phyloP scores from a whole-genome alignment of 768 basidiomycete species.

The Mycena epipterygia region DNA sequence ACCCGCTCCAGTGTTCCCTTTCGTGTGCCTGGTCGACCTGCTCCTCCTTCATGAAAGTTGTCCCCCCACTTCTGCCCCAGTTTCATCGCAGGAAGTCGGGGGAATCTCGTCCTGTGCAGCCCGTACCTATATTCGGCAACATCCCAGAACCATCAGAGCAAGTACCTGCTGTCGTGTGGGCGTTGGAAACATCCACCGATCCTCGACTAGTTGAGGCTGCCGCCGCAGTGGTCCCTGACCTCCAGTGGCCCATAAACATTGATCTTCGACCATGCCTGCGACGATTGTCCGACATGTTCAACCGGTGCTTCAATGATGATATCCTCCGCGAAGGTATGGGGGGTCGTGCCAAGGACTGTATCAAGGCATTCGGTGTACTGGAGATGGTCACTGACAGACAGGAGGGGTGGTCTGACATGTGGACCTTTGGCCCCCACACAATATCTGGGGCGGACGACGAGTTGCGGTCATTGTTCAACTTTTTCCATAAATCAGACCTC shows the following conservation, averaged over 20 bases:
- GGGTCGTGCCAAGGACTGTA: neutral
- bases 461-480: no score
- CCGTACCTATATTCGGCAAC: no score
- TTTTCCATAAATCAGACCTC: no score
- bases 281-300: neutral
- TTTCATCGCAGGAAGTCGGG: no score
- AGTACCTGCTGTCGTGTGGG: slow-evolving; percentile 5
- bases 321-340: slow-evolving; percentile 1
- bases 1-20: no score
- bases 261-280: neutral
- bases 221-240: neutral
- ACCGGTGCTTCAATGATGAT: neutral
- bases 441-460: neutral
- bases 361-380: slow-evolving; percentile 1
- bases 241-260: neutral
- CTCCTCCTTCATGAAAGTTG: no score
- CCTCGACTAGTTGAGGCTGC: neutral
- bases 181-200: neutral
- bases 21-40: no score
- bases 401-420: neutral
- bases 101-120: no score
- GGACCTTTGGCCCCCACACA: neutral
- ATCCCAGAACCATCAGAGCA: neutral
- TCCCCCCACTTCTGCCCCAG: no score
- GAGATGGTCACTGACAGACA: neutral